A percentile compares a stretch with the other conserved stretches of the same genome.
These are phyloP conservation scores for Misopates orontium DNA, from an alignment of 257 asterid genomes.

Conservation along the genomic window DNA sequence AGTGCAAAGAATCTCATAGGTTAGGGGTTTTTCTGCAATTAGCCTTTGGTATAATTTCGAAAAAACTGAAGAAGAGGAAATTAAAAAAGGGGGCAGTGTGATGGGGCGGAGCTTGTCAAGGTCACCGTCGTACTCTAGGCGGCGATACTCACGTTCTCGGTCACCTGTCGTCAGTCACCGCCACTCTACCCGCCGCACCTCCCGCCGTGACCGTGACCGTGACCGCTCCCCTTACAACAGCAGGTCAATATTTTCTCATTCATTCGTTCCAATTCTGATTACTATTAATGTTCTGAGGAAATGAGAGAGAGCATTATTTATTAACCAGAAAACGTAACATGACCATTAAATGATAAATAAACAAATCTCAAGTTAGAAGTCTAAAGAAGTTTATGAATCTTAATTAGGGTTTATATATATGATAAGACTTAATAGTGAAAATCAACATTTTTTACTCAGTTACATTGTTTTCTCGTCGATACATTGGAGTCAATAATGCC, in stretches of 20 bases:
- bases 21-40: too few relatives aligned
- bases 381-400: background rate
- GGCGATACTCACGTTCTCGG: constrained; percentile 72
- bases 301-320: too few relatives aligned
- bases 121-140: constrained; percentile 74
- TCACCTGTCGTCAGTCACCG: constrained; percentile 66
- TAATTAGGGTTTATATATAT: background rate
- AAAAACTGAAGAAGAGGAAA: background rate
- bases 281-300: too few relatives aligned
- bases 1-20: too few relatives aligned
- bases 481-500: too few relatives aligned
- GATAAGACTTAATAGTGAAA: background rate
- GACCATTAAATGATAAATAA: too few relatives aligned
- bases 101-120: constrained; percentile 68
- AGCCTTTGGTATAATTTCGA: too few relatives aligned
- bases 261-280: background rate
- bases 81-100: background rate
- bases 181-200: constrained; percentile 42
- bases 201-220: constrained; percentile 69
- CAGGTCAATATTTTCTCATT: constrained; percentile 41
- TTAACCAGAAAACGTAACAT: too few relatives aligned
- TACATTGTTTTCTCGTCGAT: background rate
- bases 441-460: constrained; percentile 9
- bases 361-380: constrained; percentile 18
- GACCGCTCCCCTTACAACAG: constrained; percentile 60